Evolutionary conservation across 1,284 basidiomycete genomes (phyloP).

Genomic region (Malassezia restricta): DNA sequence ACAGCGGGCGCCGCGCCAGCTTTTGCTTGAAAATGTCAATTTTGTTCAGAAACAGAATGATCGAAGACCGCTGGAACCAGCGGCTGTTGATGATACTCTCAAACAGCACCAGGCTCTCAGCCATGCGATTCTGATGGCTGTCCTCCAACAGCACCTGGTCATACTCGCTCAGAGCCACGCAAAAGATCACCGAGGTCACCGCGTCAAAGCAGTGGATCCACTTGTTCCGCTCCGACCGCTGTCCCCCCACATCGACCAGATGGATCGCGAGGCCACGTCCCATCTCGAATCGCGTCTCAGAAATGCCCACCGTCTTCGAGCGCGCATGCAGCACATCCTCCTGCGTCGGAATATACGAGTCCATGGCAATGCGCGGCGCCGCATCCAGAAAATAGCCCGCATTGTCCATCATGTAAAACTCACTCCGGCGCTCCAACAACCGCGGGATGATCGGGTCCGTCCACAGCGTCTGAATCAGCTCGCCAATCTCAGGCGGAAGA

Average conservation of each 20-base stretch:
- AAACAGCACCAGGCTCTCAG: slow-evolving; percentile 80
- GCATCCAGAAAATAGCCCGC: slow-evolving; percentile 79
- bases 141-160: slow-evolving; percentile 37
- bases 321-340: slow-evolving; percentile 77
- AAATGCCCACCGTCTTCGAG: slow-evolving; percentile 83
- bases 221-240: slow-evolving; percentile 40
- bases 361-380: slow-evolving; percentile 64
- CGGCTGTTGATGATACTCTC: slow-evolving; percentile 76
- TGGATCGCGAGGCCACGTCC: slow-evolving; percentile 47
- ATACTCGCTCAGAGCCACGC: slow-evolving; percentile 44
- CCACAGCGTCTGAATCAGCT: slow-evolving; percentile 72
- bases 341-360: slow-evolving; percentile 73
- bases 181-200: slow-evolving; percentile 41
- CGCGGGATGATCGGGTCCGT: slow-evolving; percentile 75
- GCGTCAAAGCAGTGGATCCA: slow-evolving; percentile 46
- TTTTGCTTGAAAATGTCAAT: slow-evolving; percentile 92
- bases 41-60: slow-evolving; percentile 73
- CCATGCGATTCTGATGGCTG: slow-evolving; percentile 68
- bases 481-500: slow-evolving; percentile 51
- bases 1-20: slow-evolving; percentile 61
- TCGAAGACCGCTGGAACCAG: slow-evolving; percentile 86
- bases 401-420: slow-evolving; percentile 95
- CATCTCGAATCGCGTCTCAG: slow-evolving; percentile 58
- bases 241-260: slow-evolving; percentile 43
- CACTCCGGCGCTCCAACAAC: slow-evolving; percentile 71